These are phyloP conservation scores for Trichoderma endophyticum DNA, from an alignment of 2,329 filamentous ascomycete genomes.

Conservation along the genomic window DNA sequence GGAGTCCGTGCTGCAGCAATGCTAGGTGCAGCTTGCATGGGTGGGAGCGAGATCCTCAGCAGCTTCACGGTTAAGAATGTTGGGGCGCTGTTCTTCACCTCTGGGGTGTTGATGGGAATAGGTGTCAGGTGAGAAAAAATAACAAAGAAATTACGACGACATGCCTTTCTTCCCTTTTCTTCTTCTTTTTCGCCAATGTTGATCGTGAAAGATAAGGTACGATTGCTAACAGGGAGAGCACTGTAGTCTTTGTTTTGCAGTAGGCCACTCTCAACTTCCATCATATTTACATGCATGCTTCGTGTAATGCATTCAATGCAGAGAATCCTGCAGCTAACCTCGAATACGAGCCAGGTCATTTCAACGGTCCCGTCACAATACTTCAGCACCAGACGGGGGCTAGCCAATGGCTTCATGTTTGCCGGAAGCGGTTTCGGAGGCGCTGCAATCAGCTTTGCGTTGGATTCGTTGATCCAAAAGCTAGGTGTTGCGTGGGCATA, in stretches of 20 bases:
- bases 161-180: neutral
- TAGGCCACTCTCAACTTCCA: conserved; percentile 23
- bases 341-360: conserved; percentile 31
- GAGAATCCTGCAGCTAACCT: neutral
- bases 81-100: conserved; percentile 29
- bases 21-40: conserved; percentile 49
- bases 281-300: neutral
- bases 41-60: conserved; percentile 41
- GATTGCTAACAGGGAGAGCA: neutral
- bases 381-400: conserved; percentile 46
- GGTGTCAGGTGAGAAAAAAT: conserved; percentile 27
- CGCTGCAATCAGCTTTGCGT: conserved; percentile 42
- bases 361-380: conserved; percentile 48
- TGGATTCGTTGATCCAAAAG: conserved; percentile 40
- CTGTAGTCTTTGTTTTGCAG: conserved; percentile 25
- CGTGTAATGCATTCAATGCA: neutral
- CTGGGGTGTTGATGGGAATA: conserved; percentile 25
- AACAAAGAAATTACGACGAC: neutral
- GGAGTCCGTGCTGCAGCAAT: conserved; percentile 46
- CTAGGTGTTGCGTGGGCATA: conserved; percentile 47
- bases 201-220: neutral
- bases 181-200: neutral
- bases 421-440: conserved; percentile 51
- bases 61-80: conserved; percentile 28
- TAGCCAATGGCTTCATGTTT: conserved; percentile 49